Base-by-base conservation (phyloP, 441 rosid species). In the Erysimum pusillum region DNA sequence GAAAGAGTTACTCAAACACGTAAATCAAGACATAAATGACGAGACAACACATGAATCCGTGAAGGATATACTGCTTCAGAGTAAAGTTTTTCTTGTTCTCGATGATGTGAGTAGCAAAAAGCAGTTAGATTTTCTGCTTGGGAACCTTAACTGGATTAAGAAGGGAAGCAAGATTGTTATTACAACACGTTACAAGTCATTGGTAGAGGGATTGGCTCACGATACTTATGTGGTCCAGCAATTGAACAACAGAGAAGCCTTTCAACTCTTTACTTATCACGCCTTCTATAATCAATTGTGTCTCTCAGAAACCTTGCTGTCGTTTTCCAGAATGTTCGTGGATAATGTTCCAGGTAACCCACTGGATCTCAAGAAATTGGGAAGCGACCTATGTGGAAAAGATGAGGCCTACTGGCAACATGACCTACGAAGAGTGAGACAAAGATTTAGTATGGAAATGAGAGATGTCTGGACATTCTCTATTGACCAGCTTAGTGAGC, bases 141-240 rank as follows among this genome's bases (percentile, higher is more conserved):
- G 58, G 1, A 11, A 70, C 32, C 66, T 44, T 1, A 2, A 15
- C 12, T 56, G 71, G 77, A 35, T 74, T n/a, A 75, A 11, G n/a
- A 57, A 66, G 10, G 78, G 78, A 38, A 74, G 71, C 66, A 74
- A 56, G 62, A 72, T 72, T 62, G 53, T 72, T 2, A 72, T 72
- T 51, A 62, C 69, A 39, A 52, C 77, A 7, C 9, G 56, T 42
- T 71, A 73, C 71, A 73, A 12, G 18, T 63, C 77, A 18, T 63
- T 36, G 4, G 18, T 67, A 0, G 1, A 25, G 17, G 63, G 41
- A 20, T 25, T 22, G 1, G 52, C 28, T 68, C 52, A 25, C 54
- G 39, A 68, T n/a, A 25, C 38, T 53, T 68, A 39, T 41, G 25
- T 54, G 28, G 63, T 68, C 10, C 51, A 7, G 1, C 1, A 4